Percentiles rank a stretch among this genome's conserved stretches.
Conservation (phyloP, 2,329 filamentous ascomycete genomes). For the Beauveria sp. region DNA sequence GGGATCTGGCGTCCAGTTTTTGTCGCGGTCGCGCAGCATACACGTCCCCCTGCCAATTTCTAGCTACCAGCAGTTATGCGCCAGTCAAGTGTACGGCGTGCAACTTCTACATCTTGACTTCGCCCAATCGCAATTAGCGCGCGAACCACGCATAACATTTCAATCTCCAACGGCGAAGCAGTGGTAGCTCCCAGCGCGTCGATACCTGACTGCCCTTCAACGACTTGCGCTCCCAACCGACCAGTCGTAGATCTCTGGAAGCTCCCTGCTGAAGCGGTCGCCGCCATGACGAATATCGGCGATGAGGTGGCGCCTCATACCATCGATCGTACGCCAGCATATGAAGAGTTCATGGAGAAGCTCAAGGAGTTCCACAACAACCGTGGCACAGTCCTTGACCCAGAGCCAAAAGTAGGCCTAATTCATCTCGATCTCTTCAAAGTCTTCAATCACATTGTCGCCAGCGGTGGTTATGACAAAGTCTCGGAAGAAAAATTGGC, state of each 20-base stretch:
- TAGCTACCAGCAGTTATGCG: slow-evolving; percentile 2
- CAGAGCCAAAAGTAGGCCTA: slow-evolving; percentile 72
- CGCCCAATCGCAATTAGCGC: background rate
- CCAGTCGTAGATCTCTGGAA: background rate
- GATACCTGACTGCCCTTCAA: background rate
- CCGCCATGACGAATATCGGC: slow-evolving; percentile 26
- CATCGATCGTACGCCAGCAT: slow-evolving; percentile 60
- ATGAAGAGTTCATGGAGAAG: slow-evolving; percentile 69
- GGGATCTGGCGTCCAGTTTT: slow-evolving; percentile 4
- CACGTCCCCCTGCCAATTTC: slow-evolving; percentile 12
- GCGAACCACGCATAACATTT: background rate
- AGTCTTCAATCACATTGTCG: slow-evolving; percentile 69
- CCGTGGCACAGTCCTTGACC: slow-evolving; percentile 70
- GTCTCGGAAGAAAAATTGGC: slow-evolving; percentile 76
- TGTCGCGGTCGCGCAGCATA: slow-evolving; percentile 10
- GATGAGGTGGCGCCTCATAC: slow-evolving; percentile 31
- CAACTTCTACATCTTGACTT: slow-evolving; percentile 1
- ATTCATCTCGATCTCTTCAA: slow-evolving; percentile 70
- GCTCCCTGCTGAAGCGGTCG: slow-evolving; percentile 2
- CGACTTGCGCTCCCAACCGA: background rate
- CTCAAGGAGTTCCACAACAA: slow-evolving; percentile 68
- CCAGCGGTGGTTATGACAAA: slow-evolving; percentile 77
- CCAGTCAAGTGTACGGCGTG: background rate
- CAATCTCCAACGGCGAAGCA: background rate
- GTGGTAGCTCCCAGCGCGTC: background rate